Evolutionary conservation across 306 rosid genomes (phyloP), one percentile per base, ranked within the genome.

Genomic region (Corylus avellana): DNA sequence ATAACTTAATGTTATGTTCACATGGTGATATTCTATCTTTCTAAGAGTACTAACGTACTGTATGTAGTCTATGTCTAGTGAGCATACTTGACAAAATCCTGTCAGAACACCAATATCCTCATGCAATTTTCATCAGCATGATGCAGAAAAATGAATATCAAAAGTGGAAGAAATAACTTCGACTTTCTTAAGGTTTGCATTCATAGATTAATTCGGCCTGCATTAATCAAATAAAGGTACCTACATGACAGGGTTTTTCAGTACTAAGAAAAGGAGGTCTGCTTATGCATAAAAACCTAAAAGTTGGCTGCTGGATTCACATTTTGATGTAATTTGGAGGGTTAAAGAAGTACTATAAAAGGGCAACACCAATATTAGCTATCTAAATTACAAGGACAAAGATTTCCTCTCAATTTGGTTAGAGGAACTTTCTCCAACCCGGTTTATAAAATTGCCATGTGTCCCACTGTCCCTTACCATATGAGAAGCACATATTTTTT

Each of bases 1-100:
- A 0, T 67, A 39, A 67, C 72, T 37, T 67, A 66, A 66, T 66
- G 50, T 37, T 37, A 67, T 39, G 72, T 17, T 67, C 50, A 67
- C 20, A 46, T 9, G 0, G 27, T 67, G 72, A 67, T 17, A 67
- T 67, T 67, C 47, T 39, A 37, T 67, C 50, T 13, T 39, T 17
- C 72, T 8, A 42, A 42, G 16, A 39, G 72, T 57, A 57, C 13
- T 20, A 49, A 0, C 8, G 11, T 4, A 16, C 53, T 10, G 13
- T 49, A 11, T 12, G 13, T 11, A 49, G 53, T 49, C 14, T 11
- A 9, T 4, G 53, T 9, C 4, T 10, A 49, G 53, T 11, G 14
- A 49, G 53, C 53, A 49, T 12, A 11, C 53, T 49, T 11, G 4
- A 49, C 53, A 49, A 12, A 49, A 49, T 49, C 53, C 46, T 6